Evolutionary conservation across 768 basidiomycete genomes (phyloP), one percentile per base, ranked within the genome.

Genomic region (Mycena amicta): DNA sequence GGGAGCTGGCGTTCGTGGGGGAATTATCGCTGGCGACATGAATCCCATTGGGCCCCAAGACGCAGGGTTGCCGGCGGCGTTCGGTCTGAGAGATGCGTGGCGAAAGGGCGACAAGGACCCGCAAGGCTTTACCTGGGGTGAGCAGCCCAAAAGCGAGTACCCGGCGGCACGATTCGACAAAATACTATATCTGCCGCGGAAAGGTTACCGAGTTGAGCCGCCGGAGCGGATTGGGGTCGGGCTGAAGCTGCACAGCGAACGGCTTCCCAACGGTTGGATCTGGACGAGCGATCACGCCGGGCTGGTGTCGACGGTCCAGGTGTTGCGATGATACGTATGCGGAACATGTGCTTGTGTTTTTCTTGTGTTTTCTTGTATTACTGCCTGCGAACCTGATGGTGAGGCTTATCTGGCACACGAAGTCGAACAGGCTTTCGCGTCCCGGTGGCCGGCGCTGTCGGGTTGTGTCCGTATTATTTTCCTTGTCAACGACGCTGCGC

Each of bases 251-350:
- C 56, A 52, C 3, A 62, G 59, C 16, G 71, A 72, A 4, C 78
- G 74, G 3, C 16, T 55, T 5, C 71, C 71, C 22, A 64, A 60
- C 12, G 62, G 62, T 25, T n/a, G n/a, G n/a, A 37, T 70, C 3
- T 90, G 82, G 80, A 77, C 80, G 20, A 89, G 86, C 63, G 90
- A 92, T 64, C 90, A 92, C 60, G 86, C 74, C 69, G 90, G 88
- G 3, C 71, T 92, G 53, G 71, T 66, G 67, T 79, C 74, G 59
- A 75, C 68, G n/a, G 54, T 80, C 55, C 68, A 71, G 8, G 61
- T 75, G 54, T 56, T 64, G 53, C 56, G 69, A 52, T 69, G 67
- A 61, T 18, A 40, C 8, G 33, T 37, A 18, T 37, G 18, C 33
- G 33, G 33, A 37, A 8, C 8, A 8, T 37, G 33, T 29, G 25